Conservation (phyloP, 257 asterid species). For the Leonotis leonurus region DNA sequence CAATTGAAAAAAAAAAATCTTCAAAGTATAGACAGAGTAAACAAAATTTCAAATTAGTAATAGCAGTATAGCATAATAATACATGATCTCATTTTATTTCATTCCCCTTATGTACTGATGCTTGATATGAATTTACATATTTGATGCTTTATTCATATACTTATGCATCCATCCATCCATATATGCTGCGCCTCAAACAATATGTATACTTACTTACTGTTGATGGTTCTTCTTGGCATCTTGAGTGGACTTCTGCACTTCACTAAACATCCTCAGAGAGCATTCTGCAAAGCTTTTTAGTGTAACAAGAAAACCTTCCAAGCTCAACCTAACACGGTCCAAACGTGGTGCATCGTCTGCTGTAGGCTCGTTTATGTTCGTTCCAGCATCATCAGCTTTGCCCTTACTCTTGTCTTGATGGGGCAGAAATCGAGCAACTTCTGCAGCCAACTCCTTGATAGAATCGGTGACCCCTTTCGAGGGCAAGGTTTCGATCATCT, state of each 20-base stretch:
- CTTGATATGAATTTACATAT: neutral
- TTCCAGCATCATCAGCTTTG: slow-evolving; percentile 19
- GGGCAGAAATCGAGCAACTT: slow-evolving; percentile 66
- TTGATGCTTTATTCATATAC: neutral
- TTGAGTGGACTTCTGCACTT: slow-evolving; percentile 45
- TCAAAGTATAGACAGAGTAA: no score
- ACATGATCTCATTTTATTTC: neutral
- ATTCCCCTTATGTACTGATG: neutral
- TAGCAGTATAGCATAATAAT: no score
- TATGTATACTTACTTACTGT: neutral
- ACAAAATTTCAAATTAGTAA: no score
- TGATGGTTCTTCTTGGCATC: slow-evolving; percentile 54
- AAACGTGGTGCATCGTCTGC: slow-evolving; percentile 40
- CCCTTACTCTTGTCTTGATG: slow-evolving; percentile 68
- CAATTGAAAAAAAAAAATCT: no score
- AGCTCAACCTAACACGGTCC: slow-evolving; percentile 55
- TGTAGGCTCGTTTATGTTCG: slow-evolving; percentile 17
- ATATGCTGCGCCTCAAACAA: neutral
- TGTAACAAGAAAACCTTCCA: slow-evolving; percentile 59
- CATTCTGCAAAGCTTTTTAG: slow-evolving; percentile 55
- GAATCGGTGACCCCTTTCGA: slow-evolving; percentile 56
- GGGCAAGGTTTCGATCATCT: slow-evolving; percentile 47
- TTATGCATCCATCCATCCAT: neutral
- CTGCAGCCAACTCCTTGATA: slow-evolving; percentile 62
- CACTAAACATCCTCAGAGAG: slow-evolving; percentile 52